Evolutionary conservation across 352 stramenopile genomes (phyloP).

Genomic region (Phytopythium oedochilum): DNA sequence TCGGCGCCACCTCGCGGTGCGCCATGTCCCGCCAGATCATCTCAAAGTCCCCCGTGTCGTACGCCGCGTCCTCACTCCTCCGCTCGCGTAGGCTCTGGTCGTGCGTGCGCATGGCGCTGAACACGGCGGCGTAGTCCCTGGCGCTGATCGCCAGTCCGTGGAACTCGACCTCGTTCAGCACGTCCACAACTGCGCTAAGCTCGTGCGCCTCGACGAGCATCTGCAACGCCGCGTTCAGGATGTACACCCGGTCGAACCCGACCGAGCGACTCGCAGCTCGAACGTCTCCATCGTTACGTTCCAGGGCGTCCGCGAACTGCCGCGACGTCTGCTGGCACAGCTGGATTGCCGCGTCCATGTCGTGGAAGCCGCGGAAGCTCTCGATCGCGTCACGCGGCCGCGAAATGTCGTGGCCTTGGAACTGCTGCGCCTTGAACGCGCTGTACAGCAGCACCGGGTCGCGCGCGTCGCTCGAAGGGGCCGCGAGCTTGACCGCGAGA

Average conservation of each 20-base stretch:
- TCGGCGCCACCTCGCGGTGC: conserved; percentile 23
- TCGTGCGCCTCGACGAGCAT: conserved; percentile 26
- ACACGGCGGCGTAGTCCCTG: conserved; percentile 32
- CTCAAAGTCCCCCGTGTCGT: conserved; percentile 29
- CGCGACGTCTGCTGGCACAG: conserved; percentile 29
- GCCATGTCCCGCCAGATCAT: conserved; percentile 39
- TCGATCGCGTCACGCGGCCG: conserved; percentile 34
- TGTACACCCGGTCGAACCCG: conserved; percentile 7
- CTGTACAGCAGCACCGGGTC: conserved; percentile 33
- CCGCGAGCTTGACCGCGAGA: conserved; percentile 13
- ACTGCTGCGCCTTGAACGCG: conserved; percentile 38
- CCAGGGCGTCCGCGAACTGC: conserved; percentile 22
- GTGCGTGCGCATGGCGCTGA: conserved; percentile 34
- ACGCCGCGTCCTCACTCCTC: conserved; percentile 5
- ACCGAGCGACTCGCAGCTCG: conserved; percentile 4
- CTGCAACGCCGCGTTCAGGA: conserved; percentile 22
- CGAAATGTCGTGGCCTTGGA: conserved; percentile 34
- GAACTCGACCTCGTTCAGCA: conserved; percentile 28
- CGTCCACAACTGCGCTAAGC: conserved; percentile 21
- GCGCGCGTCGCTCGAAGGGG: conserved; percentile 13
- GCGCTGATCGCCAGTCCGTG: conserved; percentile 23
- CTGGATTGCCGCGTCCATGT: conserved; percentile 22
- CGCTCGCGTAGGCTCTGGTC: conserved; percentile 3
- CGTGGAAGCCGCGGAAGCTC: conserved; percentile 35
- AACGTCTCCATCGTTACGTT: conserved; percentile 2